Percentiles rank a stretch among this genome's conserved stretches.
Conservation (phyloP, 2,329 filamentous ascomycete species). For the Volutella citrinella region DNA sequence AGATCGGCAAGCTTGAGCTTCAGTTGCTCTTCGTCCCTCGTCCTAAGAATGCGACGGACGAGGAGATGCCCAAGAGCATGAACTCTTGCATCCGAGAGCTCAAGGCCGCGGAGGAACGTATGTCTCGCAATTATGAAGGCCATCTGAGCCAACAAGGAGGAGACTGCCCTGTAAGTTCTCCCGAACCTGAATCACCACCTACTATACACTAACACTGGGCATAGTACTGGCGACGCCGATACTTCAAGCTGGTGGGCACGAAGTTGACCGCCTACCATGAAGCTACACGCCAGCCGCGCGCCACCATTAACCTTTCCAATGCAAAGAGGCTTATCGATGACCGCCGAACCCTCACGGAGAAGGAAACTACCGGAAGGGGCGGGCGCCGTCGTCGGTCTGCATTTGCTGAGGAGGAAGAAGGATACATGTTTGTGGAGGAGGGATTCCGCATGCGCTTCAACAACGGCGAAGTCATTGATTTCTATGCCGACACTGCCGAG, state of each 20-base stretch:
- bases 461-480: slow-evolving; percentile 97
- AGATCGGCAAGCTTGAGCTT: slow-evolving; percentile 89
- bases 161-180: slow-evolving; percentile 81
- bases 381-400: slow-evolving; percentile 86
- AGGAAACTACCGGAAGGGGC: slow-evolving; percentile 72
- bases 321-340: slow-evolving; percentile 93
- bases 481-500: slow-evolving; percentile 85
- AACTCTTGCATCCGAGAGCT: slow-evolving; percentile 92
- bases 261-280: slow-evolving; percentile 97
- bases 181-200: too few relatives aligned
- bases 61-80: slow-evolving; percentile 99
- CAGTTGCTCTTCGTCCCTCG: slow-evolving; percentile 94
- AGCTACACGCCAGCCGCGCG: slow-evolving; percentile 88
- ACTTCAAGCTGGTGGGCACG: slow-evolving; percentile 88
- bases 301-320: slow-evolving; percentile 94
- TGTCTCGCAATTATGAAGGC: slow-evolving; percentile 79
- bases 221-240: slow-evolving; percentile 95
- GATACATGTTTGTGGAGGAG: slow-evolving; percentile 99
- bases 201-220: slow-evolving; percentile 35
- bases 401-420: slow-evolving; percentile 97
- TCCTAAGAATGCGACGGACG: slow-evolving; percentile 80
- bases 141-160: slow-evolving; percentile 94
- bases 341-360: slow-evolving; percentile 76
- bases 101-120: slow-evolving; percentile 80
- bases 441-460: slow-evolving; percentile 98